phyloP scores from a whole-genome alignment of 495 filamentous ascomycete species.

The Trichocladium antarcticum region DNA sequence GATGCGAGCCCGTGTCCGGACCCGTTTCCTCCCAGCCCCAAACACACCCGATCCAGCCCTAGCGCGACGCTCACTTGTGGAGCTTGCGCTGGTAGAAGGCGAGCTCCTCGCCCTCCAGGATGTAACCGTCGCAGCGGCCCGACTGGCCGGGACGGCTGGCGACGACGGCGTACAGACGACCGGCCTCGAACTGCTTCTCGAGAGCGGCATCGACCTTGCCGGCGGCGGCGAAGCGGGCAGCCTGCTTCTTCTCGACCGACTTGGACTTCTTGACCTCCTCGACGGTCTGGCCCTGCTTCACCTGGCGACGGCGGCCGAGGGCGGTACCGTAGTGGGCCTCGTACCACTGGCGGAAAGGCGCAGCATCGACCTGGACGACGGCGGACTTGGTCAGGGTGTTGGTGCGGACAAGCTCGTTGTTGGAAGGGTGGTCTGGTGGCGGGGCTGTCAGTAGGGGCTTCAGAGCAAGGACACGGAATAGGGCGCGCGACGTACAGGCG shows the following conservation, averaged over 20 bases:
- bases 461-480: not conserved
- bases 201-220: slow-evolving; percentile 90
- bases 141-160: slow-evolving; percentile 90
- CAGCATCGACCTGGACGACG: slow-evolving; percentile 96
- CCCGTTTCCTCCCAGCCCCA: slow-evolving; percentile 2
- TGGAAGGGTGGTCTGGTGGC: slow-evolving; percentile 71
- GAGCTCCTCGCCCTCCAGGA: slow-evolving; percentile 97
- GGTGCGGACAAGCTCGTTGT: slow-evolving; percentile 99
- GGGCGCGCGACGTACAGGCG: slow-evolving; percentile 41
- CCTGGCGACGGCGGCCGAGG: slow-evolving; percentile 82
- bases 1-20: slow-evolving; percentile 16
- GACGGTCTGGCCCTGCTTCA: slow-evolving; percentile 50
- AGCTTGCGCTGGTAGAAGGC: slow-evolving; percentile 98
- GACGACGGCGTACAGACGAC: slow-evolving; percentile 88
- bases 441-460: slow-evolving; percentile 1
- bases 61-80: slow-evolving; percentile 62
- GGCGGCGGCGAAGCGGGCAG: slow-evolving; percentile 59
- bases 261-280: slow-evolving; percentile 82
- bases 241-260: slow-evolving; percentile 90
- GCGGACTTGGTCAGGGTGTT: slow-evolving; percentile 99
- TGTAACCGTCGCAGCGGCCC: slow-evolving; percentile 91
- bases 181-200: slow-evolving; percentile 97
- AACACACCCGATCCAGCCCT: not conserved
- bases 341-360: slow-evolving; percentile 99
- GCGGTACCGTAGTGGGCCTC: slow-evolving; percentile 94